A percentile compares a stretch with the other conserved stretches of the same genome.
Conservation (phyloP, 441 rosid genomes). For the Pelargonium fulgidum region DNA sequence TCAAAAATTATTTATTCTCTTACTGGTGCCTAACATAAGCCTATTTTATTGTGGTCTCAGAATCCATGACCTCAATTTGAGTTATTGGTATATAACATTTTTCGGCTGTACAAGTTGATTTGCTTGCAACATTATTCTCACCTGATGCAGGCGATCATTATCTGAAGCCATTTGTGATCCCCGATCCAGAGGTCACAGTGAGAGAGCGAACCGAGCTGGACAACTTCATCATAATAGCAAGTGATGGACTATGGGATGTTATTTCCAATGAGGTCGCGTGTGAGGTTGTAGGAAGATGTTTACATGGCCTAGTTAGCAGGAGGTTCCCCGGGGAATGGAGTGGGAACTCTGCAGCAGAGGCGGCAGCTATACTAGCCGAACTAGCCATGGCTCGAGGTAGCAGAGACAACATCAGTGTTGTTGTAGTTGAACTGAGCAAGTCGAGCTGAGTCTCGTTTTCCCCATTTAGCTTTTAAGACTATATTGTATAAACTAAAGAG, state of each 20-base stretch:
- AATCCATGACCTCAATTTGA: no score
- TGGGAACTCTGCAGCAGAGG: not conserved
- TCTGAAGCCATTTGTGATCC: conserved; percentile 43
- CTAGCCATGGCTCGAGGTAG: not conserved
- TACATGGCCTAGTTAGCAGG: conserved; percentile 25
- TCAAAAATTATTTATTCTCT: no score
- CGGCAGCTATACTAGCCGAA: not conserved
- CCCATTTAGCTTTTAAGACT: no score
- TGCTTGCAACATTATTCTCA: not conserved
- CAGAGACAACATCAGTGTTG: conserved; percentile 7
- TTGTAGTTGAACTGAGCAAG: conserved; percentile 13
- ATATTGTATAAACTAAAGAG: no score
- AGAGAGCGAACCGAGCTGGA: conserved; percentile 33
- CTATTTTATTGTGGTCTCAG: no score
- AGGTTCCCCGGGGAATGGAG: not conserved
- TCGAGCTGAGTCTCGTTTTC: not conserved
- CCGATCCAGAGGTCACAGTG: conserved; percentile 42
- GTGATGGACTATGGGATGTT: conserved; percentile 65
- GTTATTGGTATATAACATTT: no score
- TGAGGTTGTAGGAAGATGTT: conserved; percentile 39
- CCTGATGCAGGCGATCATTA: conserved; percentile 35
- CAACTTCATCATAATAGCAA: conserved; percentile 58
- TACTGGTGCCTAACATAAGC: no score
- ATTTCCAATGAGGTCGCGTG: conserved; percentile 44
- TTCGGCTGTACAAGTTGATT: no score